Percentiles rank a stretch among this genome's conserved stretches.
These are phyloP conservation scores for Phytophthora sojae DNA, from an alignment of 352 stramenopile genomes.

Conservation along the genomic window DNA sequence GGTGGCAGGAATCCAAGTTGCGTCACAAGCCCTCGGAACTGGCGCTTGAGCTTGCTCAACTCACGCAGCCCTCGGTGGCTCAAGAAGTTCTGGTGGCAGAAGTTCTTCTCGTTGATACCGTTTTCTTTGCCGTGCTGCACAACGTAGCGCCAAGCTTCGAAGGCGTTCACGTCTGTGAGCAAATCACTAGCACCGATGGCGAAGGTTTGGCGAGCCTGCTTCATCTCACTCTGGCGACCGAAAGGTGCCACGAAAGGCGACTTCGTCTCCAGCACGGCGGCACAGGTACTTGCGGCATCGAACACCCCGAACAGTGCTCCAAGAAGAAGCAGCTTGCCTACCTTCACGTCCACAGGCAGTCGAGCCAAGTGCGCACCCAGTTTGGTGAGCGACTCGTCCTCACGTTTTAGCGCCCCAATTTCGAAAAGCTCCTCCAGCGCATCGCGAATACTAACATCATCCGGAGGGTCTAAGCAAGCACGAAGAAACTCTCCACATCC, in stretches of 20 bases:
- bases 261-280: constrained; percentile 79
- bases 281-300: constrained; percentile 72
- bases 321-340: constrained; percentile 98
- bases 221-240: constrained; percentile 73
- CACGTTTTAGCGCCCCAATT: constrained; percentile 83
- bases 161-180: constrained; percentile 83
- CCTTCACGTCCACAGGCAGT: constrained; percentile 96
- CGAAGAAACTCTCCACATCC: constrained; percentile 86
- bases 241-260: constrained; percentile 87
- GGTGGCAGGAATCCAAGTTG: constrained; percentile 70
- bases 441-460: constrained; percentile 87
- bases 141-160: constrained; percentile 65
- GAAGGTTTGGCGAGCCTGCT: constrained; percentile 67
- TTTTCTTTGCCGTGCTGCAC: constrained; percentile 23
- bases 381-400: constrained; percentile 88
- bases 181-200: constrained; percentile 69
- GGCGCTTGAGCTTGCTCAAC: constrained; percentile 78
- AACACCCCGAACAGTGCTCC: constrained; percentile 94
- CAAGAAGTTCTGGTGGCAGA: constrained; percentile 77
- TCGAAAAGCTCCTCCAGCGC: constrained; percentile 91
- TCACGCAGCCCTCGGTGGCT: constrained; percentile 64
- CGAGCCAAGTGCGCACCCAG: constrained; percentile 93
- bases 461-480: constrained; percentile 93
- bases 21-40: constrained; percentile 71
- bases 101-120: constrained; percentile 53